Conservation (phyloP, 768 basidiomycete species). For the Termitomyces heimii region DNA sequence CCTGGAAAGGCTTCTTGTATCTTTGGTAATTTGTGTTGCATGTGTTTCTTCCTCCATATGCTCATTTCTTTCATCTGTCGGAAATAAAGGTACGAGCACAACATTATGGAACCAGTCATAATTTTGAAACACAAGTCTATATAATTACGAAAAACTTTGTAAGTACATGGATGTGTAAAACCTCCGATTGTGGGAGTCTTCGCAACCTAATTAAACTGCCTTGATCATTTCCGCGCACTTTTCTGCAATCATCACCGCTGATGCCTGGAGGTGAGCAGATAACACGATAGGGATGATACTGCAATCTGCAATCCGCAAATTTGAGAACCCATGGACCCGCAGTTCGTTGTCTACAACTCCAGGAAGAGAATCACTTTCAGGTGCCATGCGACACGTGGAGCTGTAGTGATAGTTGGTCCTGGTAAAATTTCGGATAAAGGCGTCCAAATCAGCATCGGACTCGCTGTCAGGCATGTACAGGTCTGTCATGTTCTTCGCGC, state of each 20-base stretch:
- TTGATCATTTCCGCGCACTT: slow-evolving; percentile 13
- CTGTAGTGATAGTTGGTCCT: slow-evolving; percentile 29
- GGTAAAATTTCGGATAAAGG: slow-evolving; percentile 17
- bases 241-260: slow-evolving; percentile 15
- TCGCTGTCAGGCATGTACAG: slow-evolving; percentile 19
- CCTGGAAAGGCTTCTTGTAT: too few relatives aligned
- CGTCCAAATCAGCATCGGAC: slow-evolving; percentile 23
- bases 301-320: slow-evolving; percentile 17
- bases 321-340: slow-evolving; percentile 15
- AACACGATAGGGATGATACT: slow-evolving; percentile 14
- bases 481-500: slow-evolving; percentile 13
- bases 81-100: too few relatives aligned
- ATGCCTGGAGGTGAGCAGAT: slow-evolving; percentile 12
- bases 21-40: too few relatives aligned
- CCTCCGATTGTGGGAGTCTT: too few relatives aligned
- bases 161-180: too few relatives aligned
- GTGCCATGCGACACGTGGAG: slow-evolving; percentile 31
- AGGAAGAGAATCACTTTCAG: slow-evolving; percentile 12
- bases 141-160: too few relatives aligned
- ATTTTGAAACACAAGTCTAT: too few relatives aligned
- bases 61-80: too few relatives aligned
- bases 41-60: too few relatives aligned
- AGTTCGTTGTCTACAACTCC: slow-evolving; percentile 19
- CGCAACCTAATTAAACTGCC: too few relatives aligned
- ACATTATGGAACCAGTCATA: too few relatives aligned